These are phyloP conservation scores for Pseudopediastrum boryanum DNA, from an alignment of 139 green algal genomes.

Conservation along the genomic window DNA sequence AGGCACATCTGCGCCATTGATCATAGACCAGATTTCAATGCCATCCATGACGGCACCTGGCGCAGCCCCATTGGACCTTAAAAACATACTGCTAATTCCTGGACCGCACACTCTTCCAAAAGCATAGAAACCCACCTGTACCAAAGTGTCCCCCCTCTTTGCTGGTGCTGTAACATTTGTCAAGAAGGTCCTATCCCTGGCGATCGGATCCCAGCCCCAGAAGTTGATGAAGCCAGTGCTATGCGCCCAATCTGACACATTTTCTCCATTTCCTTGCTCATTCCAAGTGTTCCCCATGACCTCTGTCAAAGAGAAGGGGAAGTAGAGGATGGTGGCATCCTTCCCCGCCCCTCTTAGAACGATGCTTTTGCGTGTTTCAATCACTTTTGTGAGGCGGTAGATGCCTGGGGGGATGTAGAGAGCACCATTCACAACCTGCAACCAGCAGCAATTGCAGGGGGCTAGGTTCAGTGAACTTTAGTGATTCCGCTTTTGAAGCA, in stretches of 20 bases:
- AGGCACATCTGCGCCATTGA: no score
- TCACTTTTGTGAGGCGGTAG: constrained; percentile 24
- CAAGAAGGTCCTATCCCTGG: constrained; percentile 2
- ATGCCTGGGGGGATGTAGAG: constrained; percentile 31
- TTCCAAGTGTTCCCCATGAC: constrained; percentile 34
- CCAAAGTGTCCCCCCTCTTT: not conserved
- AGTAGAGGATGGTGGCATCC: constrained; percentile 25
- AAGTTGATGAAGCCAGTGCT: constrained; percentile 41
- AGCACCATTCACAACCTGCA: constrained; percentile 23
- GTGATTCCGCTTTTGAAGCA: no score
- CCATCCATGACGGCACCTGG: no score
- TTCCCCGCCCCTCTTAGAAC: constrained; percentile 21
- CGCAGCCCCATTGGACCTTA: no score
- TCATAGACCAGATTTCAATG: no score
- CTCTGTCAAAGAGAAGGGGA: constrained; percentile 28
- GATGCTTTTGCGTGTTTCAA: constrained; percentile 21
- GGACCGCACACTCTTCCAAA: no score
- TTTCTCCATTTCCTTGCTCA: not conserved
- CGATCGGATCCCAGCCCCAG: constrained; percentile 37
- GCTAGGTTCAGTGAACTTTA: no score
- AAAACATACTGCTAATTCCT: no score
- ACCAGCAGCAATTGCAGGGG: no score
- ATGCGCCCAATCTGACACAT: constrained; percentile 25
- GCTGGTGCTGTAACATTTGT: constrained; percentile 22
- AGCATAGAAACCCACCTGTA: constrained; percentile 12